phyloP scores from a whole-genome alignment of 345 rosid genomes.

The Hibiscus tridactylites region DNA sequence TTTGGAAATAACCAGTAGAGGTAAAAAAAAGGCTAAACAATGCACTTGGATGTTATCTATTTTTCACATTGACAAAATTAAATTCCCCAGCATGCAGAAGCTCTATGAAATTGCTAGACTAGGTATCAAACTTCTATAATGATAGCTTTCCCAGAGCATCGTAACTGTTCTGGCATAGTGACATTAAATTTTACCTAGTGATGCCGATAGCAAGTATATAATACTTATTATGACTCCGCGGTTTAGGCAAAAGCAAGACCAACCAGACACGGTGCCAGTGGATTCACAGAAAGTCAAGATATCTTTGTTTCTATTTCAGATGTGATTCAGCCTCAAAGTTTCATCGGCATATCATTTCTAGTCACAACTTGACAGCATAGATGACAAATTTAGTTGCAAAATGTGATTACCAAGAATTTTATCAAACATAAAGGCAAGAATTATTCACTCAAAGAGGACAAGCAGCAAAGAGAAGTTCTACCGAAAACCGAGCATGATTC shows the following conservation, averaged over 20 bases:
- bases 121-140: constrained; percentile 1
- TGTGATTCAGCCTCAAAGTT: background rate
- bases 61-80: background rate
- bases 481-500: background rate
- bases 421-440: background rate
- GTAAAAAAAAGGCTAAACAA: background rate
- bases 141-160: background rate
- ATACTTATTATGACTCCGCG: background rate
- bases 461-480: background rate
- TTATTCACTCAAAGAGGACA: background rate
- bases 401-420: background rate
- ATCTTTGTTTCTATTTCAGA: background rate
- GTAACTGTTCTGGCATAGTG: background rate
- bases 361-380: background rate
- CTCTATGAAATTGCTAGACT: background rate
- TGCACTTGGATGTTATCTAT: background rate
- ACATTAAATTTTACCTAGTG: background rate
- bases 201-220: background rate
- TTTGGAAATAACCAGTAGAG: background rate
- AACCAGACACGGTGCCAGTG: background rate
- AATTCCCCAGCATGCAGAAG: background rate
- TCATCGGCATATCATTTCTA: background rate
- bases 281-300: background rate
- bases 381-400: background rate
- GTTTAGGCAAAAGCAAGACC: background rate